A percentile compares a stretch with the other conserved stretches of the same genome.
Evolutionary conservation across 129 eudicot genomes (phyloP).

Genomic region (carrot (Daucus carota)): DNA sequence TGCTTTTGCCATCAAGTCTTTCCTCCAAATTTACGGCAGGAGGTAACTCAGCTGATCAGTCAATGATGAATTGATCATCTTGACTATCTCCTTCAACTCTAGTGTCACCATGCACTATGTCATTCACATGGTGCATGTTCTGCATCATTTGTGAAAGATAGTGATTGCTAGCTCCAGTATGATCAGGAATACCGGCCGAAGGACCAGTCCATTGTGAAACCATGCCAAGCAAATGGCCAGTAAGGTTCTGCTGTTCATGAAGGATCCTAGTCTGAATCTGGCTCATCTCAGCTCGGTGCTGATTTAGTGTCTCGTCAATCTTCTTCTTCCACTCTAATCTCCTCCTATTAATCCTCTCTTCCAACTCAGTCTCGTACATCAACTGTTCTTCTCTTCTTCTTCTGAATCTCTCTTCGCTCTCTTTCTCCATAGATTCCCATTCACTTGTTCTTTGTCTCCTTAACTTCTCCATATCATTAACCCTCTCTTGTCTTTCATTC

Average conservation of each 20-base stretch:
- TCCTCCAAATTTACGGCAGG: neutral
- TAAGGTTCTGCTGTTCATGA: constrained; percentile 75
- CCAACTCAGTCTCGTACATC: constrained; percentile 56
- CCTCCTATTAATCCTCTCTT: constrained; percentile 55
- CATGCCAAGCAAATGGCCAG: constrained; percentile 62
- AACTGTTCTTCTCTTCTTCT: constrained; percentile 60
- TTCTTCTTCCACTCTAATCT: constrained; percentile 82
- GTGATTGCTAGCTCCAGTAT: constrained; percentile 52
- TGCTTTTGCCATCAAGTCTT: neutral
- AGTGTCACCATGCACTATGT: constrained; percentile 75
- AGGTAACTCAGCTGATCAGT: constrained; percentile 31
- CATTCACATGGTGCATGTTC: constrained; percentile 72
- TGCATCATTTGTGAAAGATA: constrained; percentile 93
- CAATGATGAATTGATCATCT: constrained; percentile 83
- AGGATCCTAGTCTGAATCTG: constrained; percentile 73
- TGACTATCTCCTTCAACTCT: constrained; percentile 73
- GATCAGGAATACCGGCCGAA: constrained; percentile 57
- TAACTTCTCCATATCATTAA: constrained; percentile 35
- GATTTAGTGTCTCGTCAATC: constrained; percentile 65
- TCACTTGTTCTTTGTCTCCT: constrained; percentile 52
- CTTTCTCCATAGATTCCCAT: constrained; percentile 68
- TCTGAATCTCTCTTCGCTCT: constrained; percentile 54
- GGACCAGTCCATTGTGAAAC: constrained; percentile 86
- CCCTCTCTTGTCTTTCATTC: constrained; percentile 31
- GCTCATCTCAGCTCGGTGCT: constrained; percentile 77